Evolutionary conservation across 2,329 filamentous ascomycete genomes (phyloP).

Genomic region (Polytolypa hystricis): DNA sequence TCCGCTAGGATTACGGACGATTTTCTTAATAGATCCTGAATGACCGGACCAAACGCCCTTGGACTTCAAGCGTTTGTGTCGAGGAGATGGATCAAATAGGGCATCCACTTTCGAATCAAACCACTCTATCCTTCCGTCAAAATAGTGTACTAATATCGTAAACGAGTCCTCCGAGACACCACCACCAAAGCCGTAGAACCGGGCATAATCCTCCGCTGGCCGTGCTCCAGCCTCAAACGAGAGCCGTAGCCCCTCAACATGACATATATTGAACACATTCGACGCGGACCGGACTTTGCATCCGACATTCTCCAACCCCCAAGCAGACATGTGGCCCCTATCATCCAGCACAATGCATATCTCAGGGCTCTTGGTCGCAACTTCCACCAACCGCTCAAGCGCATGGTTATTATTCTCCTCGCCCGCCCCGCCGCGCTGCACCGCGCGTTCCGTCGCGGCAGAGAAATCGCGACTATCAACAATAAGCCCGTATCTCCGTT

Average conservation of each 20-base stretch:
- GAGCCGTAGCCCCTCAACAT: constrained; percentile 51
- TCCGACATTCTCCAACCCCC: constrained; percentile 81
- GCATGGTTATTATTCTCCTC: constrained; percentile 56
- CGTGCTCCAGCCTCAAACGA: constrained; percentile 22
- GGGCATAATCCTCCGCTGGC: constrained; percentile 46
- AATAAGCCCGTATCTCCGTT: constrained; percentile 61
- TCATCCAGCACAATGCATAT: constrained; percentile 78
- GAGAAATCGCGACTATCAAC: constrained; percentile 73
- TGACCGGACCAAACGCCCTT: constrained; percentile 74
- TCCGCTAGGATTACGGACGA: constrained; percentile 74
- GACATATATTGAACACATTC: constrained; percentile 75
- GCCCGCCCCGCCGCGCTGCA: constrained; percentile 47
- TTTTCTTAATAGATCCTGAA: constrained; percentile 67
- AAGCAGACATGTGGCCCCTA: constrained; percentile 77
- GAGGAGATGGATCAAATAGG: constrained; percentile 62
- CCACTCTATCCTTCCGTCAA: constrained; percentile 74
- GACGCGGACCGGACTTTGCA: constrained; percentile 54
- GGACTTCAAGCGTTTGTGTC: constrained; percentile 47
- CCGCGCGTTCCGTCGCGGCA: constrained; percentile 56
- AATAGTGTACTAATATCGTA: constrained; percentile 67
- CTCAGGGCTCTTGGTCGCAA: constrained; percentile 77
- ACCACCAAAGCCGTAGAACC: constrained; percentile 64
- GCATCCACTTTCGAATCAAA: constrained; percentile 68
- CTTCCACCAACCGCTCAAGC: constrained; percentile 71
- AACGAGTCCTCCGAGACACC: constrained; percentile 50